Evolutionary conservation across 768 basidiomycete genomes (phyloP), one percentile per base, ranked within the genome.

Genomic region (Chalciporus piperatus): DNA sequence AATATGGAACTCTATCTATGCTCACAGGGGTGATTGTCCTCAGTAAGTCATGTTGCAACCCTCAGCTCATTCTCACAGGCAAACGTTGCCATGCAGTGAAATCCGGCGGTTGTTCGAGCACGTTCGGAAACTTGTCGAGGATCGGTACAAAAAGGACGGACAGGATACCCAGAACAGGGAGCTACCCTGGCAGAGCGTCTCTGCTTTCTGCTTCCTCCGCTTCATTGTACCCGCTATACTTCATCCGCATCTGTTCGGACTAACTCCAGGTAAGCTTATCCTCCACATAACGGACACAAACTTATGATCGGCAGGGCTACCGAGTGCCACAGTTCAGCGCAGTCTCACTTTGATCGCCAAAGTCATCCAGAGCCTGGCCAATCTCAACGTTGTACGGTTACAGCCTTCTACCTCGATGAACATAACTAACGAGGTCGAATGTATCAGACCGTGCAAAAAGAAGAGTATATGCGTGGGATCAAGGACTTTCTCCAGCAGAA

Each of bases 201-300:
- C 88, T 32, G 92, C 92, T 1, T 94, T 95, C 64, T 83, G 88
- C 64, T 95, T 94, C 70, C 77, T 95, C 39, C 81, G 92, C 38
- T 92, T 94, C 67, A 86, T 95, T 54, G 89, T 91, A 22, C 93
- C 92, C 30, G 92, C 89, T 20, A 88, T 95, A 51, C 76, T 94
- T n/a, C 82, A 90, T 64, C 92, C 92, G 2, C 88, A 92, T 67
- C 70, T 92, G 5, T 94, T 90, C 62, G 85, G 88, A 22, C 73
- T 95, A 46, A 84, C 76, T 58, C 81, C 83, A 65, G 90, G 90
- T 89, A 65, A 28, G 72, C 52, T 43, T 8, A 53, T 44, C 20
- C 28, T 28, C 19, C 17, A n/a, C 35, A 16, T 12, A 23, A 16
- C 10, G 8, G 38, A 39, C 35, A 10, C 22, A n/a, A 45, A 41